Conservation (phyloP, 495 filamentous ascomycete species). For the Aspergillus campestris region DNA sequence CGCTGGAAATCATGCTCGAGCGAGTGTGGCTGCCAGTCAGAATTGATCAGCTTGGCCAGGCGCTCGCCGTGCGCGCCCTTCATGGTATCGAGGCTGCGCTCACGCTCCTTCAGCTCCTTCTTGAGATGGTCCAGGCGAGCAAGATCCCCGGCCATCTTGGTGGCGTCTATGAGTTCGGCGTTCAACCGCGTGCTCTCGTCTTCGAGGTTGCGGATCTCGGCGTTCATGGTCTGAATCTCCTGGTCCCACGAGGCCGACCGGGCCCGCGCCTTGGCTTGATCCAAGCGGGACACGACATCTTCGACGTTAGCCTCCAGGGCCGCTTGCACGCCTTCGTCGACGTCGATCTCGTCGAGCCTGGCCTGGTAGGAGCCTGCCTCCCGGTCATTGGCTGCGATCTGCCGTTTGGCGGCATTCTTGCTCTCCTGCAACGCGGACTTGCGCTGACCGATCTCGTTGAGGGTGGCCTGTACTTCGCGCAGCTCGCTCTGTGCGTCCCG, state of each 20-base stretch:
- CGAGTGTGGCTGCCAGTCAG: constrained; percentile 57
- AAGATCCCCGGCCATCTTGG: constrained; percentile 64
- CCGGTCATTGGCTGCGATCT: constrained; percentile 60
- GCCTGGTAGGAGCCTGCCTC: constrained; percentile 53
- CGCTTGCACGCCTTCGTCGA: constrained; percentile 77
- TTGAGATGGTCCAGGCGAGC: constrained; percentile 72
- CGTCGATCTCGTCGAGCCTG: constrained; percentile 58
- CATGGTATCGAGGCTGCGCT: constrained; percentile 67
- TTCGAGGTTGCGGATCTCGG: constrained; percentile 57
- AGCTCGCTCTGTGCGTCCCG: constrained; percentile 62
- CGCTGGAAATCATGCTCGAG: constrained; percentile 66
- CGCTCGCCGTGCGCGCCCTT: constrained; percentile 62
- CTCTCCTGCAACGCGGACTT: constrained; percentile 60
- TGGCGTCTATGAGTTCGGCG: constrained; percentile 69
- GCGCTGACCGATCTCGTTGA: constrained; percentile 61
- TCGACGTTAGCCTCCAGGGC: constrained; percentile 62
- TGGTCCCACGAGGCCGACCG: constrained; percentile 57
- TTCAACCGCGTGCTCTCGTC: constrained; percentile 58
- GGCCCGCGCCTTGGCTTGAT: constrained; percentile 51
- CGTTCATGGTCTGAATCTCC: constrained; percentile 53
- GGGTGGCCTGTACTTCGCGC: constrained; percentile 51
- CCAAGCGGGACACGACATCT: constrained; percentile 56
- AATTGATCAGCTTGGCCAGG: constrained; percentile 52
- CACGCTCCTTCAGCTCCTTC: constrained; percentile 63
- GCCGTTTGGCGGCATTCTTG: constrained; percentile 58